phyloP scores from a whole-genome alignment of 163 green algal species.

The Scenedesmus sp. region DNA sequence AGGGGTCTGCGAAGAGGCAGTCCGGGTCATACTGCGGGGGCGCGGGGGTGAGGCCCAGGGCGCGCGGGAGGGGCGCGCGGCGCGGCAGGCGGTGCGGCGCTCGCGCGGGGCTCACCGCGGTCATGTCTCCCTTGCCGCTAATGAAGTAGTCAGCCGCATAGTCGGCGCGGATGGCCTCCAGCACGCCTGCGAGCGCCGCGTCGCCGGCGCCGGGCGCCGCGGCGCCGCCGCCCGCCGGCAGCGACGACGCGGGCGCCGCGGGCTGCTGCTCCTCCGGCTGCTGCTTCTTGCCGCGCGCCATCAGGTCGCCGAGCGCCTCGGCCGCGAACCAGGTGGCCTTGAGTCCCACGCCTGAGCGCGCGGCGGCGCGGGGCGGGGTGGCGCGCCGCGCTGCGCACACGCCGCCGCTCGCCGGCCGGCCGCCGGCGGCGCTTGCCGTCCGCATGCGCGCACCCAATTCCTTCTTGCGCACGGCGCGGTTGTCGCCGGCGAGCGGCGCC shows the following conservation, averaged over 20 bases:
- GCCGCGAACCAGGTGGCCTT: slow-evolving; percentile 78
- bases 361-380: too few relatives aligned
- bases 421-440: too few relatives aligned
- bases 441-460: too few relatives aligned
- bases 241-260: background rate
- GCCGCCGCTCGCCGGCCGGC: too few relatives aligned
- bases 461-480: too few relatives aligned
- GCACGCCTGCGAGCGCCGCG: background rate
- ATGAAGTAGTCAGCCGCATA: slow-evolving; percentile 48
- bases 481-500: too few relatives aligned
- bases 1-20: slow-evolving; percentile 78
- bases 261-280: background rate
- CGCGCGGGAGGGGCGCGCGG: too few relatives aligned
- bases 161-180: slow-evolving; percentile 32
- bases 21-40: slow-evolving; percentile 41
- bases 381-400: too few relatives aligned
- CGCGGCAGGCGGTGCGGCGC: too few relatives aligned
- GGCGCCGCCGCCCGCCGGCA: too few relatives aligned
- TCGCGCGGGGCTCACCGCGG: background rate
- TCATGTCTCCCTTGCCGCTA: slow-evolving; percentile 38
- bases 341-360: slow-evolving; percentile 59
- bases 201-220: too few relatives aligned
- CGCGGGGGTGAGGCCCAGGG: too few relatives aligned
- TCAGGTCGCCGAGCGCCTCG: slow-evolving; percentile 69
- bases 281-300: slow-evolving; percentile 15